These are phyloP conservation scores for Penicillium manginii DNA, from an alignment of 495 filamentous ascomycete species.

Conservation along the genomic window DNA sequence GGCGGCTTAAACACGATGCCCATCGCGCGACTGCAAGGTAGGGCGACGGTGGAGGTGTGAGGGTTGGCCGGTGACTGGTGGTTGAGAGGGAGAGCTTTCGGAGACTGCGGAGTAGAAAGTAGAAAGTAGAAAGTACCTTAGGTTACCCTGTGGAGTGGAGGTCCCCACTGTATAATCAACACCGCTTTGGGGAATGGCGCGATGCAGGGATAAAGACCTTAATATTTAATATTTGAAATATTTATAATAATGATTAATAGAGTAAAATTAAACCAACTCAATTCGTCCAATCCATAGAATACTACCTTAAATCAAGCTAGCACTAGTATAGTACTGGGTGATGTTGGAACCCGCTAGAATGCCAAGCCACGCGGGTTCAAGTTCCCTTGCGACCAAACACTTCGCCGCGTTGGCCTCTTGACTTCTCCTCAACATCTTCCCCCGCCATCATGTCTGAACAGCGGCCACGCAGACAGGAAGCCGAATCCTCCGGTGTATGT, in stretches of 20 bases:
- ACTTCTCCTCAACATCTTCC: constrained; percentile 18
- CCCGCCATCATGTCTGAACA: constrained; percentile 49
- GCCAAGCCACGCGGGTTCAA: constrained; percentile 31
- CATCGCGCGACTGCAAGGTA: constrained; percentile 32
- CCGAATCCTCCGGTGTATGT: constrained; percentile 42
- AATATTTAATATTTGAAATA: no score
- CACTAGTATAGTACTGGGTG: no score
- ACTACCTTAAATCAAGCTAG: no score
- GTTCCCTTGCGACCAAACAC: constrained; percentile 16
- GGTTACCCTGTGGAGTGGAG: no score
- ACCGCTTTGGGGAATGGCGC: neutral
- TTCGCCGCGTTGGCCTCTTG: constrained; percentile 34
- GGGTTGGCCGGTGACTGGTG: constrained; percentile 1
- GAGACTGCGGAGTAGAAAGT: neutral
- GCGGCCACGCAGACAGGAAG: constrained; percentile 46
- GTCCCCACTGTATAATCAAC: neutral
- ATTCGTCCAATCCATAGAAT: no score
- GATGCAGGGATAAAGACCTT: no score
- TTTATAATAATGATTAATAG: no score
- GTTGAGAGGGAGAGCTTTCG: constrained; percentile 3
- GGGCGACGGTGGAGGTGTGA: neutral
- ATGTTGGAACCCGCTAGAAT: constrained; percentile 12
- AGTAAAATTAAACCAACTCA: no score
- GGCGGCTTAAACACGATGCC: constrained; percentile 31
- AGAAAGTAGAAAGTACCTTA: no score